phyloP scores from a whole-genome alignment of 306 rosid genomes.

The Gastrolobium villosum region DNA sequence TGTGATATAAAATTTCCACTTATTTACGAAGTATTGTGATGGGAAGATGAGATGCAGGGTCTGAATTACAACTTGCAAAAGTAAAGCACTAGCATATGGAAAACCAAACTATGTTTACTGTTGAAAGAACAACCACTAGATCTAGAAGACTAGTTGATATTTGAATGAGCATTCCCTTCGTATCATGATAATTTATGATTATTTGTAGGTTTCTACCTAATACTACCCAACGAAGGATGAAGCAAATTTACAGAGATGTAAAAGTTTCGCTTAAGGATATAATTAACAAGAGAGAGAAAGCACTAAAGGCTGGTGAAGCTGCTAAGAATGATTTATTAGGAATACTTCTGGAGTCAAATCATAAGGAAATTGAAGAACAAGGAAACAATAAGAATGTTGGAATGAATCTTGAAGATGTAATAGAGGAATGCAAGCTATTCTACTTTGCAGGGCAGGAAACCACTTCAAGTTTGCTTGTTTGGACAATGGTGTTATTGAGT shows the following conservation, averaged over 20 bases:
- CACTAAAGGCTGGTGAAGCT: constrained; percentile 48
- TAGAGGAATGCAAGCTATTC: constrained; percentile 64
- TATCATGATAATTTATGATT: neutral
- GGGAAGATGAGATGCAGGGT: neutral
- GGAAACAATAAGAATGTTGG: constrained; percentile 56
- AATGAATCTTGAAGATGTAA: constrained; percentile 57
- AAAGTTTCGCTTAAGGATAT: constrained; percentile 36
- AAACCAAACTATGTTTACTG: neutral
- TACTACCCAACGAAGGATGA: constrained; percentile 37
- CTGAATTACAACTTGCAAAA: neutral
- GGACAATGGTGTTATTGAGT: constrained; percentile 64
- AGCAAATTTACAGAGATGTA: constrained; percentile 42
- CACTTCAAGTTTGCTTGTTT: constrained; percentile 59
- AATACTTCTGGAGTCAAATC: constrained; percentile 60
- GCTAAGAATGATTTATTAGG: constrained; percentile 47
- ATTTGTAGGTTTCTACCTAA: constrained; percentile 57
- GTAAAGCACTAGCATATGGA: neutral
- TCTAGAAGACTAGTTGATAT: neutral
- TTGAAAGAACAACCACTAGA: neutral
- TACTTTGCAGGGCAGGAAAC: constrained; percentile 75
- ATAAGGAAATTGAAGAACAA: constrained; percentile 52
- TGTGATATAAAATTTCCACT: neutral
- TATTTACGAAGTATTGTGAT: too few species aligned
- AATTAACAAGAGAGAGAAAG: constrained; percentile 49
- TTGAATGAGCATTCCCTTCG: neutral